These are phyloP conservation scores for Xylaria sp. DNA, from an alignment of 2,329 filamentous ascomycete genomes.

Conservation along the genomic window DNA sequence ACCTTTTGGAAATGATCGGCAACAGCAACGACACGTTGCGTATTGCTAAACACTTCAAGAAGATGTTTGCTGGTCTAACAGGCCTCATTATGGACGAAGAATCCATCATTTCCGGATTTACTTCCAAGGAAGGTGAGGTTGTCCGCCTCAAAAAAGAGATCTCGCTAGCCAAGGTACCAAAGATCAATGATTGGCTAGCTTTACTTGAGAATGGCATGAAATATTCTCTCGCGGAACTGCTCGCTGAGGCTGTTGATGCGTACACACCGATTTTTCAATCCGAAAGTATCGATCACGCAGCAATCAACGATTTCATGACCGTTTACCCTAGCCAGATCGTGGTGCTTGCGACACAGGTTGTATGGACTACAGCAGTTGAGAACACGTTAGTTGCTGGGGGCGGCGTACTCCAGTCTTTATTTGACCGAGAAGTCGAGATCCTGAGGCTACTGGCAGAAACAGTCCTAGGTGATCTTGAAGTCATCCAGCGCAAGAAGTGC, in stretches of 20 bases:
- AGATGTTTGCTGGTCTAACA: conserved; percentile 98
- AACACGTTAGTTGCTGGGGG: conserved; percentile 75
- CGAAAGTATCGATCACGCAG: conserved; percentile 69
- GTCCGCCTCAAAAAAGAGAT: conserved; percentile 90
- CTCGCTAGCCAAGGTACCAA: conserved; percentile 88
- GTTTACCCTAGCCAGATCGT: conserved; percentile 93
- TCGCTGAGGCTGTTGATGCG: conserved; percentile 82
- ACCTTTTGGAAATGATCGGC: conserved; percentile 97
- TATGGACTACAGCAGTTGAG: conserved; percentile 90
- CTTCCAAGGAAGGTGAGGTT: conserved; percentile 91
- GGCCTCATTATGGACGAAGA: conserved; percentile 92
- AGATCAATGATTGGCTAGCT: conserved; percentile 99
- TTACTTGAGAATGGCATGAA: conserved; percentile 94
- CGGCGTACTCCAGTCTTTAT: conserved; percentile 69
- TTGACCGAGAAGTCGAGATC: conserved; percentile 82
- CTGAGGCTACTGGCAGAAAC: conserved; percentile 85
- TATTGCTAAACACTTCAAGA: conserved; percentile 98
- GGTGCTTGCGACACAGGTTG: conserved; percentile 89
- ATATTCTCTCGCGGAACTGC: conserved; percentile 84
- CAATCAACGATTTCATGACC: conserved; percentile 80
- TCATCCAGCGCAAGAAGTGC: conserved; percentile 91
- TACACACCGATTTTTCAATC: conserved; percentile 80
- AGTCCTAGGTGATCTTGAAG: conserved; percentile 86
- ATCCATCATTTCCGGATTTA: conserved; percentile 86
- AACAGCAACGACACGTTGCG: conserved; percentile 97